These are phyloP conservation scores for Aspergillus sp. DNA, from an alignment of 2,329 filamentous ascomycete species.

Conservation along the genomic window DNA sequence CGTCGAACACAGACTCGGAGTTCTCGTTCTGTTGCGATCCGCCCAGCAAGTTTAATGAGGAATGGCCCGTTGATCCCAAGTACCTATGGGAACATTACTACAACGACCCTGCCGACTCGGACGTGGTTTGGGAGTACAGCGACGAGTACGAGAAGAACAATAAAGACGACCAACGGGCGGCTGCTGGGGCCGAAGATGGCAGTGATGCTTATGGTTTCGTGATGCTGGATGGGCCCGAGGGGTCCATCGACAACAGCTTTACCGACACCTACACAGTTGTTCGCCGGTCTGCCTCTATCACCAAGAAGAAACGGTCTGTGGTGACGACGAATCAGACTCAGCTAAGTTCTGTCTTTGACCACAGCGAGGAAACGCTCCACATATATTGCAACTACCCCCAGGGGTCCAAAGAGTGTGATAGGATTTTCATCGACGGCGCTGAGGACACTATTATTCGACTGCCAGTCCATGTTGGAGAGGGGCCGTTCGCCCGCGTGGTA, in stretches of 20 bases:
- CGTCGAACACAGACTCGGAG: background rate
- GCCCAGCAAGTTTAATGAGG: constrained; percentile 6
- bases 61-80: constrained; percentile 30
- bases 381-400: constrained; percentile 28
- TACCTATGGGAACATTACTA: constrained; percentile 23
- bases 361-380: constrained; percentile 18
- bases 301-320: constrained; percentile 17
- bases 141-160: constrained; percentile 24
- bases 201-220: constrained; percentile 32
- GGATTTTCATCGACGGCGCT: constrained; percentile 17
- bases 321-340: constrained; percentile 27
- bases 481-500: constrained; percentile 20
- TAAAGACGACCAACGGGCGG: constrained; percentile 4
- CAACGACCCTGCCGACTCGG: constrained; percentile 8
- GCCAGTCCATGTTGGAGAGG: constrained; percentile 19
- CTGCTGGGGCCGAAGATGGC: constrained; percentile 17
- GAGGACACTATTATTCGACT: constrained; percentile 20
- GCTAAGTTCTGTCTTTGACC: constrained; percentile 26
- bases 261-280: constrained; percentile 21
- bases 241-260: constrained; percentile 28
- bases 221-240: constrained; percentile 30
- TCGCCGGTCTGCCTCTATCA: constrained; percentile 5
- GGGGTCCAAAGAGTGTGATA: background rate
- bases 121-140: constrained; percentile 22
- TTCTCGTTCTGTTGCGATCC: constrained; percentile 9